A percentile compares a stretch with the other conserved stretches of the same genome.
These are phyloP conservation scores for Termitomyces sp. DNA, from an alignment of 1,284 basidiomycete genomes.

Conservation along the genomic window DNA sequence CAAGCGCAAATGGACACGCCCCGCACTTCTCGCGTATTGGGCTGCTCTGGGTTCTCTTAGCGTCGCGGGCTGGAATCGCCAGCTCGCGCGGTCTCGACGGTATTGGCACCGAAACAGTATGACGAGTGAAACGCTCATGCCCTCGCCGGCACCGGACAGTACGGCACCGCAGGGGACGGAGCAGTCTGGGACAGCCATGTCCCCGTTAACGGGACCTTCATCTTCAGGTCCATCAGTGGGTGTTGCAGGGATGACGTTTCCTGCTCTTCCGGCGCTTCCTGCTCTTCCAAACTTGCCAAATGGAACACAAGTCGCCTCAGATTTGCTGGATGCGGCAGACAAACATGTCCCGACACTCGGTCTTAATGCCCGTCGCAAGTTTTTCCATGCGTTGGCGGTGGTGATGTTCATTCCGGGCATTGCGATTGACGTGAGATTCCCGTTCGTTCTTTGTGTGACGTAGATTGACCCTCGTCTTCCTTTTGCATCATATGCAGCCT, in stretches of 20 bases:
- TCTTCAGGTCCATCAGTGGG: conserved; percentile 4
- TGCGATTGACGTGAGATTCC: conserved; percentile 76
- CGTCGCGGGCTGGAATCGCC: conserved; percentile 90
- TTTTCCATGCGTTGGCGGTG: conserved; percentile 94
- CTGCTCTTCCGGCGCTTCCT: conserved; percentile 42
- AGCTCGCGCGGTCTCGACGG: conserved; percentile 70
- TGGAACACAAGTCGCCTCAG: conserved; percentile 54
- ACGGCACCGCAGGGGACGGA: conserved; percentile 5
- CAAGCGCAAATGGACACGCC: conserved; percentile 75
- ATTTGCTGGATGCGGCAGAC: conserved; percentile 81
- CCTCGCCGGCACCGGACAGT: conserved; percentile 20
- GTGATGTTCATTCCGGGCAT: conserved; percentile 96
- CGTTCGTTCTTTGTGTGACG: conserved; percentile 10
- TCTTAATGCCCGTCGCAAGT: conserved; percentile 94
- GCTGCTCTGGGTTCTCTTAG: conserved; percentile 73
- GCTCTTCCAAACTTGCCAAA: conserved; percentile 35
- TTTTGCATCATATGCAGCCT: conserved; percentile 54
- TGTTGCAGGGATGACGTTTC: conserved; percentile 40
- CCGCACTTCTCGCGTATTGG: conserved; percentile 84
- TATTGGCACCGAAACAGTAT: conserved; percentile 47
- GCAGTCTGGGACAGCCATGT: not conserved
- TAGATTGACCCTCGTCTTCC: not conserved
- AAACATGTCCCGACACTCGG: conserved; percentile 85
- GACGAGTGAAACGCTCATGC: conserved; percentile 32
- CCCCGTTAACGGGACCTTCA: not conserved